phyloP scores from a whole-genome alignment of 805 yeast genomes.

The Kurtzmaniella cleridarum region DNA sequence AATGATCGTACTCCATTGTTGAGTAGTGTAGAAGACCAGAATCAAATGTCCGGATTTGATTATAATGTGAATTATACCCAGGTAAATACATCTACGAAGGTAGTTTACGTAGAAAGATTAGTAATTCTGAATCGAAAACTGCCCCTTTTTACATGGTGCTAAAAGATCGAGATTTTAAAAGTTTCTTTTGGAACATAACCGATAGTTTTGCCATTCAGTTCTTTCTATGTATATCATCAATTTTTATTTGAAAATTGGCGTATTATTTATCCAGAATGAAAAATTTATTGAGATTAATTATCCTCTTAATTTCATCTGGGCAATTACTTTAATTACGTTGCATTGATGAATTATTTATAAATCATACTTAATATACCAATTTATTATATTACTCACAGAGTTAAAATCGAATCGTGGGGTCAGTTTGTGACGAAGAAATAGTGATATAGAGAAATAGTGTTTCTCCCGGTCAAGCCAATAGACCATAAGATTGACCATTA shows the following conservation, averaged over 20 bases:
- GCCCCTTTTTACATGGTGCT: slow-evolving; percentile 69
- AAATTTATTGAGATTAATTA: too few species aligned
- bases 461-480: slow-evolving; percentile 48
- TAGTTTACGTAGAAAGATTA: slow-evolving; percentile 55
- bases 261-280: too few species aligned
- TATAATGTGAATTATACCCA: slow-evolving; percentile 13
- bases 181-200: neutral
- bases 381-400: slow-evolving; percentile 15
- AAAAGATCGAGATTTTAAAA: slow-evolving; percentile 1
- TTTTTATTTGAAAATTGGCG: too few species aligned
- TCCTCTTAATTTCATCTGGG: too few species aligned
- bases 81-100: slow-evolving; percentile 26
- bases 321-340: too few species aligned
- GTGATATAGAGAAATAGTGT: slow-evolving; percentile 9
- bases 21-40: neutral
- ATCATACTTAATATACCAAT: slow-evolving; percentile 13
- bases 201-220: too few species aligned
- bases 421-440: too few species aligned
- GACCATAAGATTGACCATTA: slow-evolving; percentile 34
- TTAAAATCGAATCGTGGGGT: slow-evolving; percentile 10
- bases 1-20: slow-evolving; percentile 6
- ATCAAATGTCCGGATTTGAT: slow-evolving; percentile 17
- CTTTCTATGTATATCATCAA: too few species aligned
- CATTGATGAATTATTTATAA: neutral
- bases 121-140: slow-evolving; percentile 50